Evolutionary conservation across 768 basidiomycete species (phyloP).

Genomic region (Lactifluus piperatus): DNA sequence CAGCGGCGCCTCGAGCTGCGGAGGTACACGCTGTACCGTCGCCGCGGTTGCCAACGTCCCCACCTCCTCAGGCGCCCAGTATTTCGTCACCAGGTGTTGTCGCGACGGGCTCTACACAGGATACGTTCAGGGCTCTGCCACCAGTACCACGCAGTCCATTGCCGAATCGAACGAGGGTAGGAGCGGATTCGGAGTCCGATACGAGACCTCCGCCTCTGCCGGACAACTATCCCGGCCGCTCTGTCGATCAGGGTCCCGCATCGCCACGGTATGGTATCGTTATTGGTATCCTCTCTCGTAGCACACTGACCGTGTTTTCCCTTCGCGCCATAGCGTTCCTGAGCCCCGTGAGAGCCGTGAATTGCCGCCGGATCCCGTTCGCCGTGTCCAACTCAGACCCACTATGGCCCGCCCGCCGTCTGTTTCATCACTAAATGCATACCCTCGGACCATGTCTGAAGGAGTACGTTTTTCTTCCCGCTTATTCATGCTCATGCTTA

Average conservation of each 20-base stretch:
- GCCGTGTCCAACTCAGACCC: conserved; percentile 20
- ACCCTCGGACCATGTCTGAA: conserved; percentile 17
- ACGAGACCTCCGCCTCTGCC: conserved; percentile 19
- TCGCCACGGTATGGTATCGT: conserved; percentile 34
- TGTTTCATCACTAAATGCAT: conserved; percentile 6
- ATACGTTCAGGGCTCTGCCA: conserved; percentile 7
- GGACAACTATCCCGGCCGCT: conserved; percentile 22
- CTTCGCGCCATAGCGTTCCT: conserved; percentile 9
- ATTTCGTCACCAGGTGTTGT: not conserved
- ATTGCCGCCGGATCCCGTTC: conserved; percentile 8
- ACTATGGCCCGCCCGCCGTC: conserved; percentile 19
- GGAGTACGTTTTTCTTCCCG: conserved; percentile 19
- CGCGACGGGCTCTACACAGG: not conserved
- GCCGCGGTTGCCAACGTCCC: not conserved
- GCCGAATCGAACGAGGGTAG: conserved; percentile 9
- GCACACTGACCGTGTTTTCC: not conserved
- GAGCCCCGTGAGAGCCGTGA: conserved; percentile 10
- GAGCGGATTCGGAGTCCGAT: conserved; percentile 19
- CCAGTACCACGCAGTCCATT: conserved; percentile 11
- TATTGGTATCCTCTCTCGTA: not conserved
- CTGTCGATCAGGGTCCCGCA: conserved; percentile 33
- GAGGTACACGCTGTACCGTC: not conserved
- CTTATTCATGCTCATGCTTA: not conserved
- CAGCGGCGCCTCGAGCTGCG: not conserved
- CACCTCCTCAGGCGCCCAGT: not conserved